phyloP scores from a whole-genome alignment of 2,329 filamentous ascomycete species.

The Mollisia scopiformis region DNA sequence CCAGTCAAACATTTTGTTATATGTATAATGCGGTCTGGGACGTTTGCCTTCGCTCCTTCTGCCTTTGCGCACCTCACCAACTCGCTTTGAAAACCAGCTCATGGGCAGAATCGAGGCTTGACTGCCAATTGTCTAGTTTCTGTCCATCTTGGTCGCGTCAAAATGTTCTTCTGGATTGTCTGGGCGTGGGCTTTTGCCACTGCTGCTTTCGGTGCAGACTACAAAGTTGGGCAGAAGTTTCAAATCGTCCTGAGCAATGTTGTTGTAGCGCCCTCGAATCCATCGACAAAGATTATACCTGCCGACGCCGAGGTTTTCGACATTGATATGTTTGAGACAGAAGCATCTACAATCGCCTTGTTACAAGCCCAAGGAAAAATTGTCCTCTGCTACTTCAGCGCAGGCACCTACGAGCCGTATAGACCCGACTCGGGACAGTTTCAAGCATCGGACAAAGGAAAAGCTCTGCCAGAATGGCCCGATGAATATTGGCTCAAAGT shows the following conservation, averaged over 20 bases:
- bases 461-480: constrained; percentile 62
- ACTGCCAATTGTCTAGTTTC: neutral
- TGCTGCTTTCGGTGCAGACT: constrained; percentile 7
- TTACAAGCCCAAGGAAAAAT: constrained; percentile 56
- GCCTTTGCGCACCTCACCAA: constrained; percentile 6
- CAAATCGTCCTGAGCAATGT: constrained; percentile 20
- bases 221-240: constrained; percentile 22
- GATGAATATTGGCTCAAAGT: constrained; percentile 69
- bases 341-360: constrained; percentile 45
- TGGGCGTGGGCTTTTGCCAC: constrained; percentile 9
- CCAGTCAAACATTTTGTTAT: constrained; percentile 7
- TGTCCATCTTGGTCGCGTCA: neutral
- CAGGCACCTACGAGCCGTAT: constrained; percentile 68
- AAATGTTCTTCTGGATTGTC: constrained; percentile 15
- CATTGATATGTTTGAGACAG: constrained; percentile 48
- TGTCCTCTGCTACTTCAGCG: constrained; percentile 77
- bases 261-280: constrained; percentile 2
- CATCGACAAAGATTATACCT: constrained; percentile 6
- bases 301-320: constrained; percentile 47
- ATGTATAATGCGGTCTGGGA: constrained; percentile 3
- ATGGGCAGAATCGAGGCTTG: neutral
- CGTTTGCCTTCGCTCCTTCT: neutral
- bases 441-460: constrained; percentile 56
- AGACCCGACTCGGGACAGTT: constrained; percentile 60
- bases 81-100: neutral